Base-by-base conservation (phyloP, 306 rosid genomes). In the Malus sylvestris region DNA sequence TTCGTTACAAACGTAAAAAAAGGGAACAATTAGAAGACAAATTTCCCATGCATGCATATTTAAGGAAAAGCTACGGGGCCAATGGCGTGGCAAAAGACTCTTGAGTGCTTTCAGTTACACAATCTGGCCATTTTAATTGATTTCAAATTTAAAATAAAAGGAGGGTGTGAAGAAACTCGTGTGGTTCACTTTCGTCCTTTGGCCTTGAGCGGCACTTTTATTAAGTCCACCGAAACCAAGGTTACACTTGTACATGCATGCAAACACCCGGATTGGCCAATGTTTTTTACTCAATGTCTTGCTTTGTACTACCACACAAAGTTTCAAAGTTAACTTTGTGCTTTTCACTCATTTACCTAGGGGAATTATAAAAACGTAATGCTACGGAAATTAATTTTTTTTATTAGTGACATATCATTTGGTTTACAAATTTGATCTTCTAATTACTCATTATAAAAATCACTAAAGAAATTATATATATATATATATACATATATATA, bases 41-140 rank as follows among this genome's bases (percentile, higher is more conserved):
- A 69, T 49, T 16, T 46, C 38, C 1, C 60, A 45, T 49, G 59
- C 73, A 69, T 20, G 40, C 73, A 23, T 38, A 27, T 20, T 51
- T 51, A 49, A 49, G 55, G 55, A 49, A 49, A 49, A 49, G 55
- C 20, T 5, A 51, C 55, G 20, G 19, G n/a, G 22, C 42, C 73
- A 46, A 45, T 27, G 42, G 73, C 44, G 44, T 64, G 68, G 68
- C 73, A 15, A 69, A 69, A 69, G 35, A 69, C 18, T 69, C 68
- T 5, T 5, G 23, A 64, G 44, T 64, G 40, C 60, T 46, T 69
- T 46, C 73, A 25, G 73, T 69, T 69, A 69, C 73, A 46, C 9
- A 69, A 69, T 69, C 73, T 29, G 40, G 30, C 12, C 6, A 23
- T 69, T 44, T 69, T 69, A 69, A 44, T 46, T 64, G 35, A 2